Base-by-base conservation (phyloP, 805 yeast genomes). In the Candida maesae region DNA sequence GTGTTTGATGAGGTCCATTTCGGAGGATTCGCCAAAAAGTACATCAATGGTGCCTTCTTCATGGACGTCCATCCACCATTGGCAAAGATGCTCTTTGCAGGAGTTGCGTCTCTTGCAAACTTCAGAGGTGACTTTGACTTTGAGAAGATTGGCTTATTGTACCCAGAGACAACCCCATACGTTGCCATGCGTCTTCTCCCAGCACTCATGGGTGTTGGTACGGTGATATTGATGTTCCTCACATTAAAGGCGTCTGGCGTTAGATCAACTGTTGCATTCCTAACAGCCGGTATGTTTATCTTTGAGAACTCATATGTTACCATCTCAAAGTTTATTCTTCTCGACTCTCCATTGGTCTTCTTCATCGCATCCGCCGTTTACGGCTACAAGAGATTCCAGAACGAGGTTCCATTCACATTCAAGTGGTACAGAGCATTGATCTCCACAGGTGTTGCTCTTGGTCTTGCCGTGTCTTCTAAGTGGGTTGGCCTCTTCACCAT, bases 1-100 rank as follows among this genome's bases (percentile, higher is more conserved):
- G 95, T 91, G 11, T 86, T 86, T 51, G 96, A 89, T 62, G 99
- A 91, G 63, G 93, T 85, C 30, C 95, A 86, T 64, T 93, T 93
- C 56, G 99, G 99, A 42, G 95, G 95, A n/a, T 93, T 91, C 66
- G 95, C 96, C 24, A 74, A 82, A 44, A 80, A 85, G 63, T 93
- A 89, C 66, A 72, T 80, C 39, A 62, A 66, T 39, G 85, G 87
- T 15, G 62, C 63, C 14, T 83, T 70, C 56, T 84, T 83, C 62
- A 71, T 83, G 75, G 90, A 81, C 59, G 82, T 78, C 33, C 85
- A 84, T 57, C 95, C 95, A 8, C 95, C 95, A 5, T 68, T 85
- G 51, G 84, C 85, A 28, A 79, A 83, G 56, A 74, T 85, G 80
- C 61, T 85, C 35, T 84, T 73, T 63, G 93, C 90, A 3, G 84